Base-by-base conservation (phyloP, 805 yeast genomes). In the Candida germanica region DNA sequence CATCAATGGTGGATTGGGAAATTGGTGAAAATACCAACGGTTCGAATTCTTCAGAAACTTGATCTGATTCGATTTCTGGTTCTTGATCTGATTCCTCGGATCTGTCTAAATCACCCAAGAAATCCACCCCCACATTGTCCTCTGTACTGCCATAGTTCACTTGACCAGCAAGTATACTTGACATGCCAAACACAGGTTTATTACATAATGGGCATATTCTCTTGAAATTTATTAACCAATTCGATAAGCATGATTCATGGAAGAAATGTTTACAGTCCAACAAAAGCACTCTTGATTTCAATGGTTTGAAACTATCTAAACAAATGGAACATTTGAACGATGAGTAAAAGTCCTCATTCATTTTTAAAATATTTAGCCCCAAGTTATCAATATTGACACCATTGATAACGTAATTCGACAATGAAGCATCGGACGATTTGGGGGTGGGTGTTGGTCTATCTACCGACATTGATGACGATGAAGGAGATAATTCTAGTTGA, bases 181-280 rank as follows among this genome's bases (percentile, higher is more conserved):
- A 37, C n/a, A 39, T 40, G 11, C 31, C 38, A 12, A 42, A 31
- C 9, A 58, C 44, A 3, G 46, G 37, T 2, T 45, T 38, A 36
- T 77, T 77, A 56, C 85, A 79, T 38, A 79, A 67, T 2, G 85
- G 85, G 47, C 85, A 79, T 23, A 64, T 59, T 39, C 75, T 64
- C 35, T 71, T 64, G 47, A 77, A 74, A 42, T 66, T 63, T 11
- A 78, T 65, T 28, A 79, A 64, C 85, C 85, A 79, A 40, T 75
- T 75, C 16, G 78, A 61, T 33, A 79, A 68, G 50, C 85, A 79
- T 17, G 59, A 61, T 29, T 69, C 71, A 49, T 79, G 85, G 56
- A 69, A 79, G 43, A 77, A 75, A 52, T 79, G 85, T 34, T 73
- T 71, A 50, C 85, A 79, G 6, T 77, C 79, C 32, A 79, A 60